Percentiles rank a stretch among this genome's conserved stretches.
Conservation (phyloP, 169 alveolate genomes). For the Theileria annulata region DNA sequence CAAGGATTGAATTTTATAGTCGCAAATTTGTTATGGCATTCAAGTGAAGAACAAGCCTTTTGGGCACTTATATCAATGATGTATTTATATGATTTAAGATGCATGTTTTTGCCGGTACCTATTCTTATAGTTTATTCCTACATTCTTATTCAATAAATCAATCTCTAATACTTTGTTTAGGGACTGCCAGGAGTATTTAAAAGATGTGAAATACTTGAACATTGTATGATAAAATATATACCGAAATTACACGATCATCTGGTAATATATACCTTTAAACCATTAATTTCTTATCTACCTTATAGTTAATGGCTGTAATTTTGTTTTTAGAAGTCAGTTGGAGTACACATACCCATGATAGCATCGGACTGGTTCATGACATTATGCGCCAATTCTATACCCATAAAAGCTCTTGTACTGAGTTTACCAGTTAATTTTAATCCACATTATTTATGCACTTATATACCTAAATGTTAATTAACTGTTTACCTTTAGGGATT, state of each 20-base stretch:
- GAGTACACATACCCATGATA: conserved; percentile 77
- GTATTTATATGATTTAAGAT: conserved; percentile 80
- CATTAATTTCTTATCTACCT: background rate
- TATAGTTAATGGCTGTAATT: background rate
- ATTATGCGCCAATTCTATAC: conserved; percentile 79
- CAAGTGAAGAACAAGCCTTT: conserved; percentile 81
- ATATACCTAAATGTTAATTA: background rate
- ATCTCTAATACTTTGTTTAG: conserved; percentile 3
- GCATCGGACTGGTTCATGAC: conserved; percentile 85
- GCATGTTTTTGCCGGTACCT: conserved; percentile 71
- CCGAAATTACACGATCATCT: conserved; percentile 51
- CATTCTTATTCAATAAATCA: background rate
- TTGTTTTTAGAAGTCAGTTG: conserved; percentile 16
- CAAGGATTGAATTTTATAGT: conserved; percentile 86
- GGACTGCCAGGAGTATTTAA: conserved; percentile 65
- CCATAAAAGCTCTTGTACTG: conserved; percentile 63
- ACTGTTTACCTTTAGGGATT: conserved; percentile 32
- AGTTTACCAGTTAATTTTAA: no score
- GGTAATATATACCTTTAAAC: conserved; percentile 1
- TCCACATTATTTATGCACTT: background rate
- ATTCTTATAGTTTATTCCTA: background rate
- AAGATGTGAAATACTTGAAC: conserved; percentile 55
- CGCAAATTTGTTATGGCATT: conserved; percentile 84
- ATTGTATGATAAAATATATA: conserved; percentile 38
- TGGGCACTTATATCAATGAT: conserved; percentile 68